Base-by-base conservation (phyloP, 495 filamentous ascomycete genomes). In the Neurospora hispaniola region DNA sequence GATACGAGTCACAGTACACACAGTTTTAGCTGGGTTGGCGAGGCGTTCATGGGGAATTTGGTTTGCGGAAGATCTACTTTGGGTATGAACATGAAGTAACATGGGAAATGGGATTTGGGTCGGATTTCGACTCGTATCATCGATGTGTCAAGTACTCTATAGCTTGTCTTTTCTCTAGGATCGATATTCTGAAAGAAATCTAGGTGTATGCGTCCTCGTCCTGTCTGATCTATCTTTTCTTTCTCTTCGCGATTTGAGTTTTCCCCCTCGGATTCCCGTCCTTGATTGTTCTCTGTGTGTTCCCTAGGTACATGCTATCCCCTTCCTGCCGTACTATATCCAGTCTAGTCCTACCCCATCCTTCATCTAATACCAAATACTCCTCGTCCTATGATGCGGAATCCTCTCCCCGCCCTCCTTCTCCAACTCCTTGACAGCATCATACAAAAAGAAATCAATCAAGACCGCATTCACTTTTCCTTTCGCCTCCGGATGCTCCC, bases 391-490 rank as follows among this genome's bases (percentile, higher is more conserved):
- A 81, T 98, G 95, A 81, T 97, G 94, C n/a, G 93, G 93, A 66
- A 96, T 90, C 44, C 80, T 85, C 74, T 91, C 89, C 48, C 78
- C 81, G 35, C 86, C 84, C 18, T 86, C 84, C 9, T 76, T 78
- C 76, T 98, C 94, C 79, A 92, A 79, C 73, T 90, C 89, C 80
- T 98, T 98, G 81, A 95, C 92, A 3, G 91, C 91, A 82, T 98
- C 96, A 79, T 98, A 98, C 48, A 99, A 84, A 79, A 96, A 97
- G 80, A 97, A 98, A 79, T 99, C 96, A 71, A 99, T 95, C 73
- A 98, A 78, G 43, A 98, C 91, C 1, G 96, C 96, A 78, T 97
- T 98, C 79, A 97, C 84, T 27, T 66, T 66, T 27, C 54, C 54
- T 54, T 84, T 83, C 1, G 85, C 80, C 18, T 91, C 90, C 0